A percentile compares a stretch with the other conserved stretches of the same genome.
Conservation (phyloP, 2,329 filamentous ascomycete species). For the Acephala macrosclerotiorum region DNA sequence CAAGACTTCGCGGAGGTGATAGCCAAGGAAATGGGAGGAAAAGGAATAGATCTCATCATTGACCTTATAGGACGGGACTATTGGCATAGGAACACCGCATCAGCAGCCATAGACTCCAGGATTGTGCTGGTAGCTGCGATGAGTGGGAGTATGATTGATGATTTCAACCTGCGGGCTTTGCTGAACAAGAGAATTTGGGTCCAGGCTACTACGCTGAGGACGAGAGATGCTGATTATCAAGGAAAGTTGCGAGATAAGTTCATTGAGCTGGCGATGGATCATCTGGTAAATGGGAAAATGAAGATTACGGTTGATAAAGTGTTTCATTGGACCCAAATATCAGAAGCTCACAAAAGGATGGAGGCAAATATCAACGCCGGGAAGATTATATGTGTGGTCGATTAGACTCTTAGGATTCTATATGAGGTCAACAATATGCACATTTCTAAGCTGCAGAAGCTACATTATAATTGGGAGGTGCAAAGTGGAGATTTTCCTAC, state of each 20-base stretch:
- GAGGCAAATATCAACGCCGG: slow-evolving; percentile 8
- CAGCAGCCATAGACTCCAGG: slow-evolving; percentile 1
- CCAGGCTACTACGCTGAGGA: slow-evolving; percentile 4
- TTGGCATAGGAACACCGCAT: slow-evolving; percentile 8
- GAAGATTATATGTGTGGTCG: background rate
- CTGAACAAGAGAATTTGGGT: slow-evolving; percentile 9
- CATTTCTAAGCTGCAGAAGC: no score
- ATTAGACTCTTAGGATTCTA: background rate
- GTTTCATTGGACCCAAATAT: background rate
- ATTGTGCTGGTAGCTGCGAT: slow-evolving; percentile 4
- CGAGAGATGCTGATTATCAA: slow-evolving; percentile 12
- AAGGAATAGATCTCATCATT: slow-evolving; percentile 7
- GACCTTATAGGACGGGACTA: slow-evolving; percentile 3
- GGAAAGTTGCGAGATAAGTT: slow-evolving; percentile 4
- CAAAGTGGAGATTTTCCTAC: no score
- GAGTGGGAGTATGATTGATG: slow-evolving; percentile 6
- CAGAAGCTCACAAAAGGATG: slow-evolving; percentile 6
- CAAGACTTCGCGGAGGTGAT: slow-evolving; percentile 1
- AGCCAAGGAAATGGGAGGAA: background rate
- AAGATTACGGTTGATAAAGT: slow-evolving; percentile 8
- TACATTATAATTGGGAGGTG: no score
- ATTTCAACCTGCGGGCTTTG: slow-evolving; percentile 5
- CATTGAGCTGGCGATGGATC: slow-evolving; percentile 4
- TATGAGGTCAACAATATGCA: background rate
- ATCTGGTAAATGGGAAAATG: slow-evolving; percentile 9